Base-by-base conservation (phyloP, 2,329 filamentous ascomycete species). In the Xylaria digitata region DNA sequence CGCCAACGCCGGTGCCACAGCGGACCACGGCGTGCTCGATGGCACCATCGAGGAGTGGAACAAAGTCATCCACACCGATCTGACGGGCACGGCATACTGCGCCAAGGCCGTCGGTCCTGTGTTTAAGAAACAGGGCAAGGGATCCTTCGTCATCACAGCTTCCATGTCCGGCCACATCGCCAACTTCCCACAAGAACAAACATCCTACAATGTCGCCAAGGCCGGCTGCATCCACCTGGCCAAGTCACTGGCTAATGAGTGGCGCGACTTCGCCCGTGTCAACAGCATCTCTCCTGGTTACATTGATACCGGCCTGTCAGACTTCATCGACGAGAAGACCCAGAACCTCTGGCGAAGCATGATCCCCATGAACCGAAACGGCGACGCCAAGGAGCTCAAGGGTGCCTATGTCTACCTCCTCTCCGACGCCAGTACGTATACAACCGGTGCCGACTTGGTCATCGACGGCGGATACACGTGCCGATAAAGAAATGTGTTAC, bases 371-470 rank as follows among this genome's bases (percentile, higher is more conserved):
- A 70, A 84, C 66, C 82, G 90, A 73, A 87, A 90, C 74, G 89
- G 88, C 17, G 80, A 86, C 67, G 80, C 86, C 4, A 86, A 89
- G 72, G 90, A 92, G 81, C 80, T 92, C 71, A 91, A 91, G 80
- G 90, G 89, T 19, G 89, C 88, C 37, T 95, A 91, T 77, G 83
- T 94, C 58, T 94, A 93, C 79, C 84, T 95, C 45, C 87, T 91
- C 40, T 90, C 87, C 55, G 91, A 94, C 77, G 92, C 92, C 4
- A 88, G 89, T 65, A 89, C 87, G 48, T 94, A 93, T 79, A 92
- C 89, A 5, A 94, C 92, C 13, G 92, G 87, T 3, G 82, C 86
- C 2, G 90, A 92, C 75, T 83, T 94, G 49, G 80, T 92, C 65
- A 87, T 93, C 66, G 91, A 94, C 77, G 91, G 91, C 70, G 90